Base-by-base conservation (phyloP, 2,329 filamentous ascomycete genomes). In the Pseudogymnoascus sp. region DNA sequence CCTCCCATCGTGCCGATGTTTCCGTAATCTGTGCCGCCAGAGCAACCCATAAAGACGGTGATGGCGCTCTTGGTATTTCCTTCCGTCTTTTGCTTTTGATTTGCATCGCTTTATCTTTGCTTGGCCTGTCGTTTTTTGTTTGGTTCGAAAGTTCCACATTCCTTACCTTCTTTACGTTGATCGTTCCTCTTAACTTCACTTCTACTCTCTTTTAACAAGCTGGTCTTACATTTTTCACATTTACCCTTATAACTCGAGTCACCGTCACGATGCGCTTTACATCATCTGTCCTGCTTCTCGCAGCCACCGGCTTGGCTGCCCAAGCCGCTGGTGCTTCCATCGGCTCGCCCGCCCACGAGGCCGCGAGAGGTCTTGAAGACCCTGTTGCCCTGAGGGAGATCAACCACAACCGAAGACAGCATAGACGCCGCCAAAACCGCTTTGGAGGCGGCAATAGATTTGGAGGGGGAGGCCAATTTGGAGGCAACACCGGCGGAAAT, bases 21-120 rank as follows among this genome's bases (percentile, higher is more conserved):
- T 35, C 57, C 57, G 57, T 58, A 28, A 35, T 35, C 32, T 22
- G 16, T 37, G 32, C 28, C 34, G 30, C 35, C 32, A 38, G 35
- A 58, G 18, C 57, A 54, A 32, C n/a, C 47, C 47, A 54, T 54
- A 54, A 54, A 54, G 47, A 32, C 28, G 47, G 47, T 28, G 32
- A 39, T 58, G 57, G 57, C 57, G 57, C 57, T 58, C 57, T 58
- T 58, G 57, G 57, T 58, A 58, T 58, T 58, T 58, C 12, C 18
- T 58, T 58, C 30, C 9, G 32, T 58, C 57, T 58, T 58, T 54
- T 32, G 22, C 6, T 25, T 37, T 38, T 58, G 20, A 58, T 37
- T 18, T 38, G 22, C 35, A 37, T 39, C 35, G 57, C 57, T 39
- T 37, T 58, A 32, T 58, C 37, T 58, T 18, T 39, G 16, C 35